These are phyloP conservation scores for Chlorophyllum brunneum DNA, from an alignment of 768 basidiomycete species.

Conservation along the genomic window DNA sequence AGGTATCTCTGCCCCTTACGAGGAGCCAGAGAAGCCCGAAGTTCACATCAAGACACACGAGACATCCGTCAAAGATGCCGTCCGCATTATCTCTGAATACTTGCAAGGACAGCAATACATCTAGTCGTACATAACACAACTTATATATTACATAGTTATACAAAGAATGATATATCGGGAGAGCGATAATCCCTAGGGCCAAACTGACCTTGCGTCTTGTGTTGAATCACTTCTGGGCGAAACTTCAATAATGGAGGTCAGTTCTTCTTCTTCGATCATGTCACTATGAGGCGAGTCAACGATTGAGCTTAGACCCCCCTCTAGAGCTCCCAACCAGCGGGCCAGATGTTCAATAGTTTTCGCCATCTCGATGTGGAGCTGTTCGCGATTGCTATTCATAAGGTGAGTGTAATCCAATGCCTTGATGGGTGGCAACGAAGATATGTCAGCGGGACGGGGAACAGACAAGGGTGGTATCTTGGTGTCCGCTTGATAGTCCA, in stretches of 20 bases:
- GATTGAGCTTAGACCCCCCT: constrained; percentile 64
- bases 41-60: constrained; percentile 90
- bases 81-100: constrained; percentile 76
- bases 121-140: constrained; percentile 17
- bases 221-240: not conserved
- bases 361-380: constrained; percentile 65
- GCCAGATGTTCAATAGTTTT: constrained; percentile 71
- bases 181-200: too few relatives aligned
- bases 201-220: not conserved
- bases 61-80: constrained; percentile 72
- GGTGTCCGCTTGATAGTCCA: constrained; percentile 1
- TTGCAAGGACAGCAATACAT: constrained; percentile 65
- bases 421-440: constrained; percentile 25
- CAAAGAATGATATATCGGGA: too few relatives aligned
- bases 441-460: not conserved
- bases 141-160: constrained; percentile 7
- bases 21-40: constrained; percentile 80
- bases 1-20: constrained; percentile 96
- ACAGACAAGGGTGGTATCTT: not conserved
- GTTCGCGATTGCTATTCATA: constrained; percentile 38
- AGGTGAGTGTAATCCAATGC: constrained; percentile 69
- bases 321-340: constrained; percentile 72
- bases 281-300: constrained; percentile 50
- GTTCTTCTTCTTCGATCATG: constrained; percentile 63
- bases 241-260: constrained; percentile 16